Evolutionary conservation across 257 asterid genomes (phyloP), one percentile per base, ranked within the genome.

Genomic region (Anisodus acutangulus): DNA sequence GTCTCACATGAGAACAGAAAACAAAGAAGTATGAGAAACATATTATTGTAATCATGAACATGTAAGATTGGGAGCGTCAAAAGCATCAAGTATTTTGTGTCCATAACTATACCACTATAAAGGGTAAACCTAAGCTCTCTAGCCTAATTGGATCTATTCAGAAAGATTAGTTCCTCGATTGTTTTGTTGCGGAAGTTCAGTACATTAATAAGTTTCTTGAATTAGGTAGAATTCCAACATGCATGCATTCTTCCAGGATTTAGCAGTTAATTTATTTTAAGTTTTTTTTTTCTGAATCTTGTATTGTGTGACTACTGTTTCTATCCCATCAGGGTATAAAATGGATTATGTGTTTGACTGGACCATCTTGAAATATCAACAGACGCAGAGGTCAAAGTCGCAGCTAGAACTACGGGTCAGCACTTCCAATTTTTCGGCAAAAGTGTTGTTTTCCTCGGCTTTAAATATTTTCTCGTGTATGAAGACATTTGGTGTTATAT

Each of bases 321-420:
- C 68, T 63, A 12, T 63, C 31, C 74, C 47, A 49, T 35, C 85
- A 86, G 87, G 87, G 9, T 84, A 63, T 84, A 84, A 81, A 76
- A 43, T 76, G 85, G 89, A 84, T 45, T 86, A 71, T 53, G 85
- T 84, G 17, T 86, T 86, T 81, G 89, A 86, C 35, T 86, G 89
- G 89, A 83, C 89, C 45, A 84, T 87, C 60, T 78, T 87, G 83
- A 87, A 87, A 79, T 84, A 87, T 39, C 89, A 87, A 79, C 89
- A 87, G 43, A 71, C 87, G 4, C 87, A 87, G 64, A 84, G 82
- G 84, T 22, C 58, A 11, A 81, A 51, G 63, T 47, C 84, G 6
- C 84, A 47, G 47, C 84, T 81, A 60, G 76, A 81, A 62, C 74
- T 67, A 81, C 84, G 78, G 6, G 84, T 81, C 45, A 81, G 78